Percentiles rank a stretch among this genome's conserved stretches.
phyloP scores from a whole-genome alignment of 202 grass and related monocot genomes.

The Brachypodium distachyon region DNA sequence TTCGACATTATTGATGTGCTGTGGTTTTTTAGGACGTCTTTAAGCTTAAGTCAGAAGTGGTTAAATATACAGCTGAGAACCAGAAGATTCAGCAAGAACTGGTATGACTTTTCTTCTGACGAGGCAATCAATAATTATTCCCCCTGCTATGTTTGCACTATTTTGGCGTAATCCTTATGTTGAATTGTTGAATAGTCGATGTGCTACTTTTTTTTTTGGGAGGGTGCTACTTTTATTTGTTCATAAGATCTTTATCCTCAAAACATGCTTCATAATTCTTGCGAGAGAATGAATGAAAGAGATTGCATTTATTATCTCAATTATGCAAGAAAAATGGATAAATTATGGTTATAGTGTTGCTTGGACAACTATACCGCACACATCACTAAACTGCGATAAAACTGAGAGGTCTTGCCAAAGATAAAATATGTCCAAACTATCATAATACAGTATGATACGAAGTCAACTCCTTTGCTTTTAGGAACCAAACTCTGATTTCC shows the following conservation, averaged over 20 bases:
- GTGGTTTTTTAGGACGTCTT: slow-evolving; percentile 32
- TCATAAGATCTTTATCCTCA: background rate
- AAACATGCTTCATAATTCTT: background rate
- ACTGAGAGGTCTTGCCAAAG: background rate
- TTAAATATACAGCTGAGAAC: slow-evolving; percentile 56
- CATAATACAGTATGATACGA: background rate
- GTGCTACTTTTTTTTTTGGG: background rate
- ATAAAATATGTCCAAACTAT: background rate
- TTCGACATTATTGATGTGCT: background rate
- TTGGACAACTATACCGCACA: background rate
- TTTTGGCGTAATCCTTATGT: background rate
- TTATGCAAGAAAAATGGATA: background rate
- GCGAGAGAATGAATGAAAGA: background rate
- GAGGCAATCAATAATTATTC: background rate
- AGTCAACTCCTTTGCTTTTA: background rate
- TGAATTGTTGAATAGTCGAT: no score
- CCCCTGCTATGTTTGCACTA: background rate
- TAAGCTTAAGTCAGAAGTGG: slow-evolving; percentile 31
- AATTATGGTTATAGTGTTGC: background rate
- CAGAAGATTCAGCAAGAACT: slow-evolving; percentile 57
- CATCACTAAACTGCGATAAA: background rate
- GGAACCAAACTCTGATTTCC: background rate
- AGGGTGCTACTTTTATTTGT: no score
- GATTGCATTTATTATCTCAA: background rate
- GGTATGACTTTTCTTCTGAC: slow-evolving; percentile 37